Percentiles rank a stretch among this genome's conserved stretches.
These are phyloP conservation scores for Claviceps sp. DNA, from an alignment of 2,329 filamentous ascomycete genomes.

Conservation along the genomic window DNA sequence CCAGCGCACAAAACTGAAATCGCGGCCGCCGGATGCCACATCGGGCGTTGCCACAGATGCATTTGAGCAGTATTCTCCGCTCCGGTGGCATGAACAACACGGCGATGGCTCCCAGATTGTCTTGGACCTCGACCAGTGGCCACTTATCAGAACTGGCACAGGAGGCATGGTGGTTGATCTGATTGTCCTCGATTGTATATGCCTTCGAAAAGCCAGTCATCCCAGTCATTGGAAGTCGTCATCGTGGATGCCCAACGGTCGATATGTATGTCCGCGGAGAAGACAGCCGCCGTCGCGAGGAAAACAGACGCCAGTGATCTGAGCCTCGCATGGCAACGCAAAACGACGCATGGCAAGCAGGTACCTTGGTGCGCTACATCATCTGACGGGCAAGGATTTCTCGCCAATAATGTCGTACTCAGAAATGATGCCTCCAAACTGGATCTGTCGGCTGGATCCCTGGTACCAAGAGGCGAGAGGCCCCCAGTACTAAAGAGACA, in stretches of 20 bases:
- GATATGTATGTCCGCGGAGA: too few relatives aligned
- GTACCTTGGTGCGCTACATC: too few relatives aligned
- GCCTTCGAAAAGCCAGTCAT: too few relatives aligned
- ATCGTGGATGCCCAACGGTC: too few relatives aligned
- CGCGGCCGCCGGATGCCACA: background rate
- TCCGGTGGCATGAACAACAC: background rate
- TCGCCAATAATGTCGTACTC: background rate
- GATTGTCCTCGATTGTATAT: too few relatives aligned
- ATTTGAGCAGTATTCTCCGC: background rate
- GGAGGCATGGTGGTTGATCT: background rate
- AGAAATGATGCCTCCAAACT: background rate
- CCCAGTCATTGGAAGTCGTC: background rate
- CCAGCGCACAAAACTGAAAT: background rate
- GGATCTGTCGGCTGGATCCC: background rate
- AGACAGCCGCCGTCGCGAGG: too few relatives aligned
- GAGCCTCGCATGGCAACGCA: too few relatives aligned
- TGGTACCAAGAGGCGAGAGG: background rate
- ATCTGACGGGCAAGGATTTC: background rate
- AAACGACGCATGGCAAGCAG: too few relatives aligned
- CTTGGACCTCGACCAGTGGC: background rate
- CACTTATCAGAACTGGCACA: background rate
- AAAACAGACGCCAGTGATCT: too few relatives aligned
- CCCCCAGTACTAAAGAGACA: background rate
- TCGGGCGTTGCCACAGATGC: background rate
- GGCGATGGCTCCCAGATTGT: background rate